Base-by-base conservation (phyloP, 2,329 filamentous ascomycete species). In the Trematosphaeria pertusa region DNA sequence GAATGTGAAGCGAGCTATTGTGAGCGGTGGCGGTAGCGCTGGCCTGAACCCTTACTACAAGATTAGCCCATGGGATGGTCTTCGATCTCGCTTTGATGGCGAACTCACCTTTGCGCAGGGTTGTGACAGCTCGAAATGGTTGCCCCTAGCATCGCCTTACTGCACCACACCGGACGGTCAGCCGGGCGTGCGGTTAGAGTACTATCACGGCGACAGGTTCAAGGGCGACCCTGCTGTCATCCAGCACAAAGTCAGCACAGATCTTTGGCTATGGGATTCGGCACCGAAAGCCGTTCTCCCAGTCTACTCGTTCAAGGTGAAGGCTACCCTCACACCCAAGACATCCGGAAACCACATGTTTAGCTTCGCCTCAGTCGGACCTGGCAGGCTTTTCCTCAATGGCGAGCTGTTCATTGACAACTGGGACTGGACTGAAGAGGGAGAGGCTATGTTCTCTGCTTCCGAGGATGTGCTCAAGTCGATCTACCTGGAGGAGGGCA, bases 241-340 rank as follows among this genome's bases (percentile, higher is more conserved):
- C 2, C 83, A 87, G 61, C 77, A 78, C 39, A 80, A 85, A 52
- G 78, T 74, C 6, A 86, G 85, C 59, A 87, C 84, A 0, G 85
- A 88, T 61, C 77, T 88, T 1, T 87, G 86, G 75, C 75, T 88
- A 2, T 88, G 85, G 85, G 86, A 88, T 56, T 87, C 85, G 3
- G 85, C 84, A 1, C 86, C 85, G 5, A 75, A 77, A 17, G 75
- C 85, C 49, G 78, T 86, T 11, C 81, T 84, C 0, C 82, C 82
- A 0, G 79, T 84, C 43, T 87, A 84, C 78, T 87, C 84, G 1
- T 85, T 85, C 41, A 72, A 83, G 36, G 84, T 82, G 18, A 87
- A 80, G 38, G 84, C 83, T 0, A 78, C 75, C 24, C 70, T 88
- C 17, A 86, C 80, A 0, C 78, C 86, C 0, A 80, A 76, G 18